Evolutionary conservation across 106 monocot species (phyloP).

Genomic region (Acorus gramineus): DNA sequence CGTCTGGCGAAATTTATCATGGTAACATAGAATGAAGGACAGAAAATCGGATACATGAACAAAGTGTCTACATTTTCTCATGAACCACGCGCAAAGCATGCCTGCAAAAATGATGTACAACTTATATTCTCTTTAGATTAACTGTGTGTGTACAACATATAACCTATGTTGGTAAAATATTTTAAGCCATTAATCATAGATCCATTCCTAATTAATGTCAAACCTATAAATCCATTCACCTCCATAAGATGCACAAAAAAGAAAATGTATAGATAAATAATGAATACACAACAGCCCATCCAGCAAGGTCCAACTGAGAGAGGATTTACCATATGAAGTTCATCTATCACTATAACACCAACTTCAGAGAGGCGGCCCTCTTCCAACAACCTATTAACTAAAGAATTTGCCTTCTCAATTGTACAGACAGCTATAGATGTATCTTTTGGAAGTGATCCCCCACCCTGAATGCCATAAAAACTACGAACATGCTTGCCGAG

Average conservation of each 20-base stretch:
- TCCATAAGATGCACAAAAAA: not conserved
- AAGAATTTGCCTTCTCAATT: conserved; percentile 96
- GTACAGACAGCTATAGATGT: conserved; percentile 98
- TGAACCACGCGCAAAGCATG: too few species aligned
- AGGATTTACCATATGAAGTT: conserved; percentile 89
- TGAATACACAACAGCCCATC: not conserved
- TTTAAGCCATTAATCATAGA: too few species aligned
- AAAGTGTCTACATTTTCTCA: too few species aligned
- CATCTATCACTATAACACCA: conserved; percentile 97
- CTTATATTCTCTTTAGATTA: too few species aligned
- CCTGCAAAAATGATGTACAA: too few species aligned
- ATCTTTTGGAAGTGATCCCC: conserved; percentile 84
- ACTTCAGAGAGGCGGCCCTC: conserved; percentile 96
- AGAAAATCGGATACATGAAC: too few species aligned
- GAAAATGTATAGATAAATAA: not conserved
- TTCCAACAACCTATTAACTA: conserved; percentile 81
- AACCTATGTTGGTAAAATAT: too few species aligned
- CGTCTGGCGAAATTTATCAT: too few species aligned
- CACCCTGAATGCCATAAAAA: conserved; percentile 91
- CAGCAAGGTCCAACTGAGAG: not conserved
- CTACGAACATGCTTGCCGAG: conserved; percentile 96
- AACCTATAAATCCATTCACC: too few species aligned
- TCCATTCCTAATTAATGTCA: too few species aligned
- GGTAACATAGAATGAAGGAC: too few species aligned
- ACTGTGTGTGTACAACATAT: too few species aligned